Conservation (phyloP, 2,329 filamentous ascomycete species). For the Fusarium tuaranense region DNA sequence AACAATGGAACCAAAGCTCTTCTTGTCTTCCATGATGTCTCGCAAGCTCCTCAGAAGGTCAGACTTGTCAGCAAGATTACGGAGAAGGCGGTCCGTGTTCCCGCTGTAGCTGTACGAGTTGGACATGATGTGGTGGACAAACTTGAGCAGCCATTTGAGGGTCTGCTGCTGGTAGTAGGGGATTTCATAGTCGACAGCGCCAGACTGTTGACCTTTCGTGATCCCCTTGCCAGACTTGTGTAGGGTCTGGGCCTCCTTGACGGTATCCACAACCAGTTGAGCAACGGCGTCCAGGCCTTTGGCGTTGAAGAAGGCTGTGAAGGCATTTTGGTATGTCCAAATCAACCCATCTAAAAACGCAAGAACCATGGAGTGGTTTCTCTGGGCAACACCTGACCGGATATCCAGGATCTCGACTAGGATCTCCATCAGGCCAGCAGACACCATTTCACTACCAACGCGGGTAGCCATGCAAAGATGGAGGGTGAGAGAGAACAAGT, state of each 20-base stretch:
- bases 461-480: slow-evolving; percentile 81
- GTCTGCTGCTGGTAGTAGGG: slow-evolving; percentile 95
- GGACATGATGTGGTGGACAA: slow-evolving; percentile 94
- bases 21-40: slow-evolving; percentile 82
- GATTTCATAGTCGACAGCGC: slow-evolving; percentile 91
- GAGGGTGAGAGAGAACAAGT: slow-evolving; percentile 87
- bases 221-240: slow-evolving; percentile 80
- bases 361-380: slow-evolving; percentile 85
- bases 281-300: slow-evolving; percentile 91
- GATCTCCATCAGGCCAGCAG: slow-evolving; percentile 89
- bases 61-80: slow-evolving; percentile 94
- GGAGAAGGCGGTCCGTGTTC: slow-evolving; percentile 88
- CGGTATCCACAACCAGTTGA: slow-evolving; percentile 85
- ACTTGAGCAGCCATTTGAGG: slow-evolving; percentile 93
- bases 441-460: slow-evolving; percentile 85
- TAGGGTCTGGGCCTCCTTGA: slow-evolving; percentile 74
- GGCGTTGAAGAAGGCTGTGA: slow-evolving; percentile 83
- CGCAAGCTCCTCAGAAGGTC: slow-evolving; percentile 83
- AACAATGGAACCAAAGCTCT: slow-evolving; percentile 87
- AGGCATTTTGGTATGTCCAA: slow-evolving; percentile 85
- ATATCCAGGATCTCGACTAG: slow-evolving; percentile 89
- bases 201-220: slow-evolving; percentile 75
- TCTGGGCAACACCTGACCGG: slow-evolving; percentile 83
- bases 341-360: slow-evolving; percentile 91
- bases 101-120: slow-evolving; percentile 76